These are phyloP conservation scores for Leccinum pellstonianum DNA, from an alignment of 768 basidiomycete genomes.

Conservation along the genomic window DNA sequence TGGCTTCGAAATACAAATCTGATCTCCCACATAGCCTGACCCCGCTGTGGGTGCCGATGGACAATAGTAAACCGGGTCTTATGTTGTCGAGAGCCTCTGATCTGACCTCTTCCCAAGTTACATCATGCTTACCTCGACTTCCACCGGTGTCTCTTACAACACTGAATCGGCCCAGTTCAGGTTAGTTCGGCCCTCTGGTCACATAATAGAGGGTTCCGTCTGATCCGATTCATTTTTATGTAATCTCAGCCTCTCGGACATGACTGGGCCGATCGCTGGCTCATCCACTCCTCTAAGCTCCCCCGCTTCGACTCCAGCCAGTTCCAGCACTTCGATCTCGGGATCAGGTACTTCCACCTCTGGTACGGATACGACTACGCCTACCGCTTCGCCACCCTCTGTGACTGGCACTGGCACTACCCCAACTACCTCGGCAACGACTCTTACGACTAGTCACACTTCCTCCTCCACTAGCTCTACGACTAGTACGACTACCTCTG, in stretches of 20 bases:
- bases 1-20: background rate
- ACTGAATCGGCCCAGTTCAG: conserved; percentile 56
- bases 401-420: conserved; percentile 30
- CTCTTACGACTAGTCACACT: background rate
- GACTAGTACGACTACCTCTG: background rate
- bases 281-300: conserved; percentile 17
- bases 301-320: conserved; percentile 4
- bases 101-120: conserved; percentile 43
- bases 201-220: background rate
- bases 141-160: conserved; percentile 28
- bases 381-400: conserved; percentile 23
- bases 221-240: conserved; percentile 2
- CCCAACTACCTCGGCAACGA: background rate
- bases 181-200: conserved; percentile 35
- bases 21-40: conserved; percentile 43
- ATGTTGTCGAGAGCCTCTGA: background rate
- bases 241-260: conserved; percentile 46
- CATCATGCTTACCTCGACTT: conserved; percentile 50
- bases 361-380: background rate
- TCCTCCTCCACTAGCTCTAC: background rate
- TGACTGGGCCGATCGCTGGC: conserved; percentile 50
- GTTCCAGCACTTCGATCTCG: background rate
- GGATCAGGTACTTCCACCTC: conserved; percentile 19
- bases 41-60: conserved; percentile 54
- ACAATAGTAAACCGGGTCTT: conserved; percentile 47